Percentiles rank a stretch among this genome's conserved stretches.
These are phyloP conservation scores for Wickerhamiella azymoides DNA, from an alignment of 805 yeast species.

Conservation along the genomic window DNA sequence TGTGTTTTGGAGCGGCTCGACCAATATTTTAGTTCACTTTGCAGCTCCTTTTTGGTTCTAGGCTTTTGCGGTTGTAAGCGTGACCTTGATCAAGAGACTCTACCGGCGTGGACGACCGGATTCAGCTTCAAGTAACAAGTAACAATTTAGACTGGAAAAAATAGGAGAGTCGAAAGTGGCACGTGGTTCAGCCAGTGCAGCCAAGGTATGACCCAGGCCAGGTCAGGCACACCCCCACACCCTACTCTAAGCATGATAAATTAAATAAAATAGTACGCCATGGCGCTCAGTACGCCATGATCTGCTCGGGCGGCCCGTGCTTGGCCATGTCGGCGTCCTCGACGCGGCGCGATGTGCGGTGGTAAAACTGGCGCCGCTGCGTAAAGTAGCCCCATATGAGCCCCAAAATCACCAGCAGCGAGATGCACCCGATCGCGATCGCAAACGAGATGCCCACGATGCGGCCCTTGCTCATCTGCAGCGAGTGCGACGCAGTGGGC, in stretches of 20 bases:
- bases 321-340: conserved; percentile 48
- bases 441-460: conserved; percentile 60
- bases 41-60: too few relatives aligned
- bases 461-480: conserved; percentile 37
- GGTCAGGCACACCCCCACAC: too few relatives aligned
- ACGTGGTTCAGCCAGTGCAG: too few relatives aligned
- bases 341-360: conserved; percentile 39
- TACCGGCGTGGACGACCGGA: too few relatives aligned
- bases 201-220: too few relatives aligned
- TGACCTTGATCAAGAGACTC: too few relatives aligned
- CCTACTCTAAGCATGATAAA: not conserved
- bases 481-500: conserved; percentile 1
- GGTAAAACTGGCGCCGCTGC: conserved; percentile 30
- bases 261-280: not conserved
- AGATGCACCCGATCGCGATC: conserved; percentile 41
- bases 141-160: too few relatives aligned
- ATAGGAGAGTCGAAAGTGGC: too few relatives aligned
- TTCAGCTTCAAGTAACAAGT: too few relatives aligned
- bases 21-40: too few relatives aligned
- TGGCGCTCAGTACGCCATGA: conserved; percentile 17
- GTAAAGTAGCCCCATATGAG: conserved; percentile 29
- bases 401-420: conserved; percentile 31
- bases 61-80: too few relatives aligned
- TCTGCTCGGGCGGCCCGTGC: conserved; percentile 46
- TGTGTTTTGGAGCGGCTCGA: too few relatives aligned